These are phyloP conservation scores for Talaromyces marneffei DNA, from an alignment of 2,329 filamentous ascomycete species.

Conservation along the genomic window DNA sequence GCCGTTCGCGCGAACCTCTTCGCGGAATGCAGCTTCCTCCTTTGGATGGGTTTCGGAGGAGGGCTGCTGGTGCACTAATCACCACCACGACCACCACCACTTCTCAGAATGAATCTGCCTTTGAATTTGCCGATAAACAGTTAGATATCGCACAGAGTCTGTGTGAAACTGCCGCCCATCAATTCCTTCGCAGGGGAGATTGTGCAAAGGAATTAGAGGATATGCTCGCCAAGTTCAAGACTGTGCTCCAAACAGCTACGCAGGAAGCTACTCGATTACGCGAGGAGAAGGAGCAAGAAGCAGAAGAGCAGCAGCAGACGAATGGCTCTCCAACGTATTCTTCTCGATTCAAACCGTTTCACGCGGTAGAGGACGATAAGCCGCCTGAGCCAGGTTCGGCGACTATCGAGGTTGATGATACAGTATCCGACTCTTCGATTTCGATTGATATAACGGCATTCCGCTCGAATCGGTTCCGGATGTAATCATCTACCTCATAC, in stretches of 20 bases:
- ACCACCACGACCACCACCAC: background rate
- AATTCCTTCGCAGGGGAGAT: constrained; percentile 81
- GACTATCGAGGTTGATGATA: constrained; percentile 34
- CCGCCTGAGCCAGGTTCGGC: constrained; percentile 18
- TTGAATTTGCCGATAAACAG: constrained; percentile 69
- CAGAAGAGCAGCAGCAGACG: constrained; percentile 17
- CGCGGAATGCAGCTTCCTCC: constrained; percentile 2
- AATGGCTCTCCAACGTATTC: background rate
- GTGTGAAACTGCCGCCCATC: constrained; percentile 81
- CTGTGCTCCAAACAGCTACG: constrained; percentile 57
- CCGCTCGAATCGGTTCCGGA: constrained; percentile 24
- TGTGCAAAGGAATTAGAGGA: constrained; percentile 70
- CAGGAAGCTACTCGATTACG: constrained; percentile 54
- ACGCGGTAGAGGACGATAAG: constrained; percentile 17
- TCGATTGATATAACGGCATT: constrained; percentile 34
- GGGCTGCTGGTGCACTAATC: background rate
- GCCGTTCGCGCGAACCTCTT: constrained; percentile 3
- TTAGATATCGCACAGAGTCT: constrained; percentile 74
- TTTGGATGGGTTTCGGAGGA: background rate
- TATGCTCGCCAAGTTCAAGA: constrained; percentile 59
- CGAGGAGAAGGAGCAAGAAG: constrained; percentile 42
- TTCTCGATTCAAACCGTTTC: constrained; percentile 5
- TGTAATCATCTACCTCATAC: constrained; percentile 6
- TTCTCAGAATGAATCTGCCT: constrained; percentile 57
- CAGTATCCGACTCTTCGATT: constrained; percentile 29